phyloP scores from a whole-genome alignment of 2,329 filamentous ascomycete genomes.

The Claviceps purpurea region DNA sequence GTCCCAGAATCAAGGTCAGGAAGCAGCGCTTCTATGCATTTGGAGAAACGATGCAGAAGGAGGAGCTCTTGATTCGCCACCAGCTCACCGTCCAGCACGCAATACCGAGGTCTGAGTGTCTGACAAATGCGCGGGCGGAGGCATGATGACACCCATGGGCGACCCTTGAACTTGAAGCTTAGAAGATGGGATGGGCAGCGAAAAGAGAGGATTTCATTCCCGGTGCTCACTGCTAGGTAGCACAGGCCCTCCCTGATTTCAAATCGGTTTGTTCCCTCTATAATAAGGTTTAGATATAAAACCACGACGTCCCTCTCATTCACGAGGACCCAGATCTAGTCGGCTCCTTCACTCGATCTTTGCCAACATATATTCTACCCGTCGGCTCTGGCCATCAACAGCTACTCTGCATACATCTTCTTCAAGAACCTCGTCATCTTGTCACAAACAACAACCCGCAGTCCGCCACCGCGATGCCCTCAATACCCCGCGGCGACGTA shows the following conservation, averaged over 20 bases:
- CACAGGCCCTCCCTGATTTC: background rate
- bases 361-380: too few relatives aligned
- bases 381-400: background rate
- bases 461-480: background rate
- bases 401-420: background rate
- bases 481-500: constrained; percentile 46
- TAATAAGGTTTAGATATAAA: background rate
- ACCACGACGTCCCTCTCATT: background rate
- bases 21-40: too few relatives aligned
- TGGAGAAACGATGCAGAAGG: too few relatives aligned
- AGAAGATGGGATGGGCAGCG: too few relatives aligned
- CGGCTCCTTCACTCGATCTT: too few relatives aligned
- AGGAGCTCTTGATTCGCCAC: too few relatives aligned
- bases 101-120: background rate
- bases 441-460: too few relatives aligned
- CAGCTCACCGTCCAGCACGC: background rate
- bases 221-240: too few relatives aligned
- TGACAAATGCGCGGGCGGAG: background rate
- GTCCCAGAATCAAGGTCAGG: too few relatives aligned
- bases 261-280: background rate
- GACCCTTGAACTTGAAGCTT: background rate
- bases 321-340: background rate
- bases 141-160: background rate
- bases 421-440: too few relatives aligned
- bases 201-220: background rate